Base-by-base conservation (phyloP, 1,284 basidiomycete genomes). In the Ceratobasidium sp. region DNA sequence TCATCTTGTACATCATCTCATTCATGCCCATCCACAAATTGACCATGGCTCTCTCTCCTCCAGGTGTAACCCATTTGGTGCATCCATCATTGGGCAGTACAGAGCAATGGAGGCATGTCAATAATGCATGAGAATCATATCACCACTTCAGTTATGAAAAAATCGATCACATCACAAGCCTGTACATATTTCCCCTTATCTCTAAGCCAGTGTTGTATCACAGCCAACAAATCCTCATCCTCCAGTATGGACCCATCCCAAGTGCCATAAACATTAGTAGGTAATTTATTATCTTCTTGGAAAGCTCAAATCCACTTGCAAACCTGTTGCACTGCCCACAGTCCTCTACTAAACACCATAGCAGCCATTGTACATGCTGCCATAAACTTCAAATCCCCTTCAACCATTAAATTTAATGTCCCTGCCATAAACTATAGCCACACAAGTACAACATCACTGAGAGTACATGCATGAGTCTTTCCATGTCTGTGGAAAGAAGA, bases 1-100 rank as follows among this genome's bases (percentile, higher is more conserved):
- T 71, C 70, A 21, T 59, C 23, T 8, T 56, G 49, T 2, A 72
- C 71, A 72, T 72, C 62, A n/a, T 46, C 54, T 6, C 53, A 62
- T 46, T 59, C 39, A 36, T 62, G 59, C 27, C 59, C 59, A 52
- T 62, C 59, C 2, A 30, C 59, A 62, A 50, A 62, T 33, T 52
- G 47, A 29, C 27, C 30, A 7, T 25, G 47, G 39, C 21, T 46
- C 33, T 62, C 59, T 21, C 16, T 62, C 19, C 8, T 36, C 59
- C 59, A 62, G 16, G 30, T 36, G n/a, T 49, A 62, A 2, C 59
- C 59, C n/a, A 62, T 8, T 4, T 4, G 14, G 19, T 41, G 56
- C 56, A 57, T 57, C 56, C 56, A 57, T 9, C 19, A n/a, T 27
- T 57, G 56, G 25, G 56, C 56, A 19, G 56, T 57, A 27, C 56